A percentile compares a stretch with the other conserved stretches of the same genome.
phyloP scores from a whole-genome alignment of 257 asterid species.

The Solanum gandarillasii region DNA sequence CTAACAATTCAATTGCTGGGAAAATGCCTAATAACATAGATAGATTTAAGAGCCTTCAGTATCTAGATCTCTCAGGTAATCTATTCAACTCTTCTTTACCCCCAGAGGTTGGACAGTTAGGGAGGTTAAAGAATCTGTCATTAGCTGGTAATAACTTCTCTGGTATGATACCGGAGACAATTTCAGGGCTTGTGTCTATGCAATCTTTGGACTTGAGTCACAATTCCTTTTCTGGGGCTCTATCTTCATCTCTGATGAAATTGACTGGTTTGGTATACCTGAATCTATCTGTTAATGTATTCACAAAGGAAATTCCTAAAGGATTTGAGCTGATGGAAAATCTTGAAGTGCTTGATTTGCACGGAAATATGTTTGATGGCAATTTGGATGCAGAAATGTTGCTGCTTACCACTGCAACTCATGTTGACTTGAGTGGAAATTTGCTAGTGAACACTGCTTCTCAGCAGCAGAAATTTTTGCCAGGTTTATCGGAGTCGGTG shows the following conservation, averaged over 20 bases:
- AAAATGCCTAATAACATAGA: conserved; percentile 38
- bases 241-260: conserved; percentile 49
- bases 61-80: conserved; percentile 68
- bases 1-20: conserved; percentile 76
- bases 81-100: conserved; percentile 60
- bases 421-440: conserved; percentile 81
- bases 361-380: conserved; percentile 81
- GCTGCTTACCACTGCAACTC: conserved; percentile 56
- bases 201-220: conserved; percentile 66
- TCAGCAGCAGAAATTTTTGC: conserved; percentile 32
- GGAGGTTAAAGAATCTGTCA: conserved; percentile 54
- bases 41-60: conserved; percentile 58
- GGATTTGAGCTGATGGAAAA: conserved; percentile 68
- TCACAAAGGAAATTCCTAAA: conserved; percentile 56
- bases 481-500: conserved; percentile 48
- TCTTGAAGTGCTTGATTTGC: conserved; percentile 73
- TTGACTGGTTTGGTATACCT: conserved; percentile 53
- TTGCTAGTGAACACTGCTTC: conserved; percentile 38
- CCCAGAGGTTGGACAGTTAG: conserved; percentile 44
- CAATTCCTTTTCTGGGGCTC: conserved; percentile 59
- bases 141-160: conserved; percentile 80
- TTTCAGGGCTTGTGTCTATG: conserved; percentile 51
- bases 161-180: conserved; percentile 57
- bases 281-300: conserved; percentile 56
- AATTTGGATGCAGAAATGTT: conserved; percentile 51